phyloP scores from a whole-genome alignment of 2,329 filamentous ascomycete genomes.

The Aspergillus fijiensis region DNA sequence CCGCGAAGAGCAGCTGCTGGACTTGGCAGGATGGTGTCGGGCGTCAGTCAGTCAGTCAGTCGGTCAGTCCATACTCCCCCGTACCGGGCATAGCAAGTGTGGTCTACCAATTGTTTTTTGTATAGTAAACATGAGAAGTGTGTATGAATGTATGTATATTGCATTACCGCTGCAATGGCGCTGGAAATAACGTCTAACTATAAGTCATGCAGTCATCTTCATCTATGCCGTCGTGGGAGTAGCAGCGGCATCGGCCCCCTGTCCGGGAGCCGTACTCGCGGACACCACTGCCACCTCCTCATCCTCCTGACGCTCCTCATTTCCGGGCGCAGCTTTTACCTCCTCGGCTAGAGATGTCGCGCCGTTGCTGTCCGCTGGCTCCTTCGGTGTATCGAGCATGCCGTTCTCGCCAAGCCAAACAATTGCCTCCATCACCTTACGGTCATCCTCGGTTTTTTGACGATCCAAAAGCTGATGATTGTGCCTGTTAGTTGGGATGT shows the following conservation, averaged over 20 bases:
- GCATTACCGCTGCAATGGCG: neutral
- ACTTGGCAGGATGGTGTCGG: too few relatives aligned
- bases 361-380: neutral
- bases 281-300: neutral
- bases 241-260: neutral
- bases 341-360: neutral
- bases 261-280: neutral
- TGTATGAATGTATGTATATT: neutral
- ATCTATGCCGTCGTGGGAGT: neutral
- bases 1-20: too few relatives aligned
- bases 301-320: neutral
- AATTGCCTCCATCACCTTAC: slow-evolving; percentile 44
- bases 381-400: slow-evolving; percentile 30
- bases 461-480: slow-evolving; percentile 40
- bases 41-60: too few relatives aligned
- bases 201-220: neutral
- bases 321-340: neutral
- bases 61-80: too few relatives aligned
- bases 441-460: slow-evolving; percentile 45
- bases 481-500: slow-evolving; percentile 6
- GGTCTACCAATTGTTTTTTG: neutral
- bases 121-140: neutral
- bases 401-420: slow-evolving; percentile 44
- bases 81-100: too few relatives aligned
- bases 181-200: neutral